Base-by-base conservation (phyloP, 78 protist species). In the Monosiga brevicollis region DNA sequence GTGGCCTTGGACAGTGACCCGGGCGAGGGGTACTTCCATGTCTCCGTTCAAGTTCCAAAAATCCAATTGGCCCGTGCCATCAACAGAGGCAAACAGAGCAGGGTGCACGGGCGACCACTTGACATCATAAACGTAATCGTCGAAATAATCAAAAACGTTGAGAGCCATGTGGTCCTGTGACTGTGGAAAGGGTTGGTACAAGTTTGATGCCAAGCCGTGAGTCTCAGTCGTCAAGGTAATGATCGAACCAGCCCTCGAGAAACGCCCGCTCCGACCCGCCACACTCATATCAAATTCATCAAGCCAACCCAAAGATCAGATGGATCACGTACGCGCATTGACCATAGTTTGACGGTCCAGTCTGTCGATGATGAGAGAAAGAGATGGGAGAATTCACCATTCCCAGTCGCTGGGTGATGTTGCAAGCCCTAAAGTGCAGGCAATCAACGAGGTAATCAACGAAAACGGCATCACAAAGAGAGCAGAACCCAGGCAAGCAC, bases 51-150 rank as follows among this genome's bases (percentile, higher is more conserved):
- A 20, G 82, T 93, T 89, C 93, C 93, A 93, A 37, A 93, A 62
- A 26, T 86, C 62, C 3, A 93, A 80, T 0, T 36, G 34, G n/a
- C 92, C 89, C n/a, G 78, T 29, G 22, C 94, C 95, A 39, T 90
- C 95, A 43, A 87, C 91, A 23, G 93, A 73, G 0, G 93, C 88
- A 43, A 93, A 90, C 1, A 93, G 71, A 0, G 90, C 82, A 38
- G 95, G 95, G 73, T 86, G 88, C n/a, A 84, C 85, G 11, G 95
- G 95, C 54, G 93, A 93, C 95, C 95, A 93, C 43, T 83, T 41
- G 9, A 83, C 95, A 54, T 86, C 92, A 72, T 83, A 93, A 20
- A 90, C 90, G 55, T 93, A 93, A 34, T 93, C 95, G 54, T 55
- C 54, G 81, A 85, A 84, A 36, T 92, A 90, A 34, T 93, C 93